phyloP scores from a whole-genome alignment of 2,329 filamentous ascomycete genomes.

The Beauveria brongniartii region DNA sequence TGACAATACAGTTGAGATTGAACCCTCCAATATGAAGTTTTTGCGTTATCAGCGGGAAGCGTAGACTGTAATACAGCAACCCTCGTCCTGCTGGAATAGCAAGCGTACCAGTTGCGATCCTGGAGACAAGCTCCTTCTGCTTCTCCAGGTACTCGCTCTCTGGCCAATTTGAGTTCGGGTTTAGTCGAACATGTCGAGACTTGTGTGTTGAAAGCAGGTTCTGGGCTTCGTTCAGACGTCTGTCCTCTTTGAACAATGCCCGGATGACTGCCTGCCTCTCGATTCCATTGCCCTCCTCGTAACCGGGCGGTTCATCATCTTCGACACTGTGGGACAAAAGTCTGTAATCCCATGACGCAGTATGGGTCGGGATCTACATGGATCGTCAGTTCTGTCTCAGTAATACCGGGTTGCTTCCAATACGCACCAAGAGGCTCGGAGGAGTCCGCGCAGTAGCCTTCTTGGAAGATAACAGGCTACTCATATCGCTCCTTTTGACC shows the following conservation, averaged over 20 bases:
- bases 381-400: background rate
- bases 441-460: slow-evolving; percentile 23
- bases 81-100: slow-evolving; percentile 82
- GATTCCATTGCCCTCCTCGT: slow-evolving; percentile 73
- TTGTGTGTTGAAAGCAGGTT: slow-evolving; percentile 79
- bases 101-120: slow-evolving; percentile 77
- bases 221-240: slow-evolving; percentile 78
- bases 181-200: slow-evolving; percentile 68
- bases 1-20: slow-evolving; percentile 84
- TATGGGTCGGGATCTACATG: slow-evolving; percentile 50
- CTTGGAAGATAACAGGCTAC: slow-evolving; percentile 48
- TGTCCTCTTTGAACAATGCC: slow-evolving; percentile 84
- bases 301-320: slow-evolving; percentile 48
- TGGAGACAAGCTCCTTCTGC: slow-evolving; percentile 83
- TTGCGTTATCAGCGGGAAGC: slow-evolving; percentile 83
- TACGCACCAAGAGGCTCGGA: slow-evolving; percentile 36
- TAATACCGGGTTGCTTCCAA: background rate
- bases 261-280: slow-evolving; percentile 77
- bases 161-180: slow-evolving; percentile 66
- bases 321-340: slow-evolving; percentile 65
- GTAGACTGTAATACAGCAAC: slow-evolving; percentile 79
- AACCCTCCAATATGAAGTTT: slow-evolving; percentile 86
- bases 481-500: slow-evolving; percentile 75
- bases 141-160: slow-evolving; percentile 85
- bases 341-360: slow-evolving; percentile 65